These are phyloP conservation scores for Hibiscus tridactylites DNA, from an alignment of 345 rosid genomes.

Conservation along the genomic window DNA sequence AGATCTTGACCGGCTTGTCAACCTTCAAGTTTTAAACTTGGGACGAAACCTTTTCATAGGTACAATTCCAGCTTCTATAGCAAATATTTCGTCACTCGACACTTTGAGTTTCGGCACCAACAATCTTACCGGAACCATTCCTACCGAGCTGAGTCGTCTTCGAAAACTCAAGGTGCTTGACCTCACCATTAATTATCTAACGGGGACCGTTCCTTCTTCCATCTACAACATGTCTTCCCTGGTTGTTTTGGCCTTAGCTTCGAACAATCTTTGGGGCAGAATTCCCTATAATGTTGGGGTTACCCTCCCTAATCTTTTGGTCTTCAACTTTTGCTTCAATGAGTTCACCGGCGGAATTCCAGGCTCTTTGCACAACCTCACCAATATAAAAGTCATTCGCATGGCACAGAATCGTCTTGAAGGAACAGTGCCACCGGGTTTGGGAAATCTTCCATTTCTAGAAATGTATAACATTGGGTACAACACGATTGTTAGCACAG, in stretches of 20 bases:
- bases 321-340: constrained; percentile 32
- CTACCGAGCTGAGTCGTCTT: constrained; percentile 29
- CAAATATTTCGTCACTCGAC: constrained; percentile 34
- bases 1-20: constrained; percentile 24
- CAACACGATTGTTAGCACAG: constrained; percentile 24
- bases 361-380: constrained; percentile 35
- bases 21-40: constrained; percentile 31
- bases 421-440: constrained; percentile 30
- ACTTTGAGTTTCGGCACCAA: constrained; percentile 36
- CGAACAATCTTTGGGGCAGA: constrained; percentile 33
- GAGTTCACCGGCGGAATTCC: constrained; percentile 36
- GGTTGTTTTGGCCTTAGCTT: constrained; percentile 29
- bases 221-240: constrained; percentile 42
- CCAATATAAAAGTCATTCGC: constrained; percentile 28
- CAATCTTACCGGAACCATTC: constrained; percentile 29
- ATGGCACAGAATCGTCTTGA: constrained; percentile 27
- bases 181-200: constrained; percentile 33
- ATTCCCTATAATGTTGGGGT: constrained; percentile 30
- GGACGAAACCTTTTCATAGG: constrained; percentile 33
- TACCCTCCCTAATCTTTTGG: constrained; percentile 36
- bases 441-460: constrained; percentile 32
- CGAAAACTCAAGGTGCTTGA: constrained; percentile 26
- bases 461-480: constrained; percentile 29
- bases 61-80: constrained; percentile 30
- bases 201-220: constrained; percentile 26